Evolutionary conservation across 208 protist genomes (phyloP).

Genomic region (Naegleria fowleri): DNA sequence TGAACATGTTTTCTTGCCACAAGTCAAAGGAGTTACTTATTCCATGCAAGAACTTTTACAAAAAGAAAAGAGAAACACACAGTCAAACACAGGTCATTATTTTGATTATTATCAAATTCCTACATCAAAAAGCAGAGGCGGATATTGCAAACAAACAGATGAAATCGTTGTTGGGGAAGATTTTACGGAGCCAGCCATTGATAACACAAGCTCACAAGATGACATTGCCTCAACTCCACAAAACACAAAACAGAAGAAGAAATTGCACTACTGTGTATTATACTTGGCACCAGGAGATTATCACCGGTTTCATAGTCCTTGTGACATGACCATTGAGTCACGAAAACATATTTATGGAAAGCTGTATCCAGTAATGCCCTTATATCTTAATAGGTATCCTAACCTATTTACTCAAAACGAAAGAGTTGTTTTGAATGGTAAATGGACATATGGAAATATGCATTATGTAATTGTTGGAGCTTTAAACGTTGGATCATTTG

Average conservation of each 20-base stretch:
- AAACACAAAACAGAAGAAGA: conserved; percentile 36
- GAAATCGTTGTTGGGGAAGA: not conserved
- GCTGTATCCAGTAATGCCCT: conserved; percentile 46
- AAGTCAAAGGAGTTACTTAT: conserved; percentile 61
- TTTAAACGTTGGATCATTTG: conserved; percentile 56
- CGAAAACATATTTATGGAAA: conserved; percentile 50
- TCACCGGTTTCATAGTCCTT: conserved; percentile 59
- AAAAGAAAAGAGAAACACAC: conserved; percentile 17
- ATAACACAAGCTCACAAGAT: conserved; percentile 20
- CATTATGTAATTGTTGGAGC: conserved; percentile 48
- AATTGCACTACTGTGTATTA: conserved; percentile 56
- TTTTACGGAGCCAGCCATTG: conserved; percentile 19
- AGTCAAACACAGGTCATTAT: not conserved
- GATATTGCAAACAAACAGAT: not conserved
- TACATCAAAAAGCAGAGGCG: not conserved
- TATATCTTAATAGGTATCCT: conserved; percentile 24
- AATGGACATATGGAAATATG: conserved; percentile 36
- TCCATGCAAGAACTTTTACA: conserved; percentile 50
- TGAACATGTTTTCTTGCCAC: conserved; percentile 41
- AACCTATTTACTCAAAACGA: conserved; percentile 51
- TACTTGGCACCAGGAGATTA: conserved; percentile 68
- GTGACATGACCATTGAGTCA: conserved; percentile 42
- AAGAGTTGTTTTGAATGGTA: conserved; percentile 34
- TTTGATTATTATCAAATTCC: not conserved
- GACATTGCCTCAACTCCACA: not conserved